Conservation (phyloP, 2,329 filamentous ascomycete species). For the Stemphylium lycopersici region DNA sequence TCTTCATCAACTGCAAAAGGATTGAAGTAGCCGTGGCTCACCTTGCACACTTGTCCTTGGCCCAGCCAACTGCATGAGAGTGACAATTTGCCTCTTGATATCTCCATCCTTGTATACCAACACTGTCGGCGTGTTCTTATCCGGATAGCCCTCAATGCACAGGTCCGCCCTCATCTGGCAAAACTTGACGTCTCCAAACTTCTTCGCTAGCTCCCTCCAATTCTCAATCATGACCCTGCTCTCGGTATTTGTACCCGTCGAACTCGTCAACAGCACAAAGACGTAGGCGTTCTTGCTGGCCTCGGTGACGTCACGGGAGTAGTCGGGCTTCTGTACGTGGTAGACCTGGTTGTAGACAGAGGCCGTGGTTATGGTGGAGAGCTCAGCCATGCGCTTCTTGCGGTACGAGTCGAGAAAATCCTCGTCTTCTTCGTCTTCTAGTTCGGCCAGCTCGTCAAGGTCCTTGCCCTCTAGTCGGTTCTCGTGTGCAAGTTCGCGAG, state of each 20-base stretch:
- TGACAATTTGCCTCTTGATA: conserved; percentile 91
- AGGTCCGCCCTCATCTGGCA: conserved; percentile 91
- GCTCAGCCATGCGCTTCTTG: conserved; percentile 82
- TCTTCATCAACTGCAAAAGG: neutral
- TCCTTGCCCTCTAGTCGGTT: conserved; percentile 94
- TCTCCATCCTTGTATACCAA: conserved; percentile 91
- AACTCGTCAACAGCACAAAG: conserved; percentile 81
- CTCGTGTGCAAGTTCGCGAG: conserved; percentile 81
- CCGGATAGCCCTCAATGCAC: conserved; percentile 96
- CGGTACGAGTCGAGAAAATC: conserved; percentile 87
- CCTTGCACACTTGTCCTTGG: conserved; percentile 30
- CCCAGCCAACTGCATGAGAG: conserved; percentile 78
- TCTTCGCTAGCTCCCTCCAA: conserved; percentile 81
- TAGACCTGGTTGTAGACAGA: conserved; percentile 89
- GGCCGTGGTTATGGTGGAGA: conserved; percentile 75
- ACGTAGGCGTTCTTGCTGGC: conserved; percentile 73
- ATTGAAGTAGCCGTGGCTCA: neutral
- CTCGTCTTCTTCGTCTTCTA: conserved; percentile 96
- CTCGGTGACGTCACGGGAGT: conserved; percentile 88
- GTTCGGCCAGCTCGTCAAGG: conserved; percentile 87
- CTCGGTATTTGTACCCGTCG: conserved; percentile 80
- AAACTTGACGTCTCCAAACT: conserved; percentile 96
- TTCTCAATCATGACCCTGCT: conserved; percentile 82
- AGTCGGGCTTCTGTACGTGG: conserved; percentile 92
- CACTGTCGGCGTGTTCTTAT: conserved; percentile 92